phyloP scores from a whole-genome alignment of 139 green algal species.

The Picochlorum sp. region DNA sequence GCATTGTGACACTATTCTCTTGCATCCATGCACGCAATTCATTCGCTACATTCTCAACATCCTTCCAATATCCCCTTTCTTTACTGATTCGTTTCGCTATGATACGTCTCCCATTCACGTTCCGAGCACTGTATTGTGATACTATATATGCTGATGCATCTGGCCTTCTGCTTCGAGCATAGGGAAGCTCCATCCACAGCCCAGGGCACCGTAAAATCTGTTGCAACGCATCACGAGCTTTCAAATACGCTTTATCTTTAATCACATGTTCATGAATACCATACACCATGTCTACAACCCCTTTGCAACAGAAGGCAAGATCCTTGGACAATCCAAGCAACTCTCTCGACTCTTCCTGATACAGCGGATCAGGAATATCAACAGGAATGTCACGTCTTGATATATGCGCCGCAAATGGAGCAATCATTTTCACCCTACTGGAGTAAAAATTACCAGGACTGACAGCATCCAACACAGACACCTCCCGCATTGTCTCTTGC shows the following conservation, averaged over 20 bases:
- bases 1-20: neutral
- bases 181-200: constrained; percentile 5
- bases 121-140: constrained; percentile 6
- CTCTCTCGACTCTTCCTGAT: constrained; percentile 9
- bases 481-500: constrained; percentile 33
- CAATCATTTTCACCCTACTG: constrained; percentile 22
- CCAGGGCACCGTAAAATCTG: constrained; percentile 34
- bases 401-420: constrained; percentile 7
- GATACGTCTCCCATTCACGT: constrained; percentile 5
- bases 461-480: constrained; percentile 43
- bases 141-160: neutral
- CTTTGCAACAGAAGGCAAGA: constrained; percentile 5
- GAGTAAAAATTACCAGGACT: constrained; percentile 40
- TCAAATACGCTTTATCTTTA: constrained; percentile 7
- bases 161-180: neutral
- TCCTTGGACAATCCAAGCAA: constrained; percentile 13
- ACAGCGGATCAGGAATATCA: constrained; percentile 40
- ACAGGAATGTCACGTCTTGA: neutral
- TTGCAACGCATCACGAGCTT: constrained; percentile 20
- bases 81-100: too few species aligned
- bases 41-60: constrained; percentile 27
- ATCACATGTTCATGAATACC: neutral
- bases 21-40: constrained; percentile 40
- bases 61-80: constrained; percentile 27
- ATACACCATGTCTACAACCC: constrained; percentile 24